phyloP scores from a whole-genome alignment of 2,329 filamentous ascomycete genomes.

The Dryadomyces sulphureus region DNA sequence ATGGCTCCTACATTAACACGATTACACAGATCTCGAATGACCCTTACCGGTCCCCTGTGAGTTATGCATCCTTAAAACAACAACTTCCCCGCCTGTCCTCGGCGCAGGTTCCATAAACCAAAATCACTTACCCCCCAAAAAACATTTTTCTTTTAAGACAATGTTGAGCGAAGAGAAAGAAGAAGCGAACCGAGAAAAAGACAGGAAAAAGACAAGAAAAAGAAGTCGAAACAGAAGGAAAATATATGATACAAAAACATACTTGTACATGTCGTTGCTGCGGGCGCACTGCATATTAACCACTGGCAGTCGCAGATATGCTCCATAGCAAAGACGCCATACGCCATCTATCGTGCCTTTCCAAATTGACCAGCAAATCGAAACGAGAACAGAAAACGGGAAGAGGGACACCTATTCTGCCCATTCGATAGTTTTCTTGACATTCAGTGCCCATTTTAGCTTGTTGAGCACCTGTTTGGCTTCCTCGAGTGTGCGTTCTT shows the following conservation, averaged over 20 bases:
- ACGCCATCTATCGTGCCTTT: constrained; percentile 1
- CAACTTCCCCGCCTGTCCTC: background rate
- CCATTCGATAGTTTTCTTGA: constrained; percentile 45
- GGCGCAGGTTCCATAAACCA: background rate
- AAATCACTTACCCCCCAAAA: background rate
- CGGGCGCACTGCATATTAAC: background rate
- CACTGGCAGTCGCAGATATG: background rate
- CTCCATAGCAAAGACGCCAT: background rate
- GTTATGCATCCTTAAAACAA: background rate
- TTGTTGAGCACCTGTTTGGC: constrained; percentile 47
- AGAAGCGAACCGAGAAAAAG: background rate
- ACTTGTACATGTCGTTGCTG: background rate
- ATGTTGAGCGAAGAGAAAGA: background rate
- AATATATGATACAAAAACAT: background rate
- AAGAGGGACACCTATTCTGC: constrained; percentile 24
- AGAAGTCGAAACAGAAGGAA: background rate
- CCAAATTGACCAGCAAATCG: background rate
- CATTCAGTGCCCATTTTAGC: constrained; percentile 57
- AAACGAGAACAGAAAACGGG: background rate
- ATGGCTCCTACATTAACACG: too few species aligned
- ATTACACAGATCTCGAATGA: background rate
- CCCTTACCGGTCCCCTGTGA: background rate
- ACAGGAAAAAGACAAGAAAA: background rate
- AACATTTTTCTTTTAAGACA: background rate
- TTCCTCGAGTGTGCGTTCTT: constrained; percentile 42